Evolutionary conservation across 208 protist genomes (phyloP), one percentile per base, ranked within the genome.

Genomic region (Leishmania gerbilli): DNA sequence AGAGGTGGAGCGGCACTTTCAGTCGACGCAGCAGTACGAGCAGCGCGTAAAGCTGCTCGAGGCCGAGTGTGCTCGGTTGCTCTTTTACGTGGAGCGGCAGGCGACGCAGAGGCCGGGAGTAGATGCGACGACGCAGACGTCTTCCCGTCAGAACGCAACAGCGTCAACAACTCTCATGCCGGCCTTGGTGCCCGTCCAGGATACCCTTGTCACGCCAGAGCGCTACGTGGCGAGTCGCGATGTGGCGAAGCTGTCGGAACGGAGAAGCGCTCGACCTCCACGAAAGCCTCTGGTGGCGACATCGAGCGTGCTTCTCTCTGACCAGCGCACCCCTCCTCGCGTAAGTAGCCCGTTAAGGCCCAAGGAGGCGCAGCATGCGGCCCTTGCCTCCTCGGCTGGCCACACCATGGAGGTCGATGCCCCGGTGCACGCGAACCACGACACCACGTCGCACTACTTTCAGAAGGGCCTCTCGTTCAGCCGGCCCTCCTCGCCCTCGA

Each of bases 11-110:
- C 84, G 84, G 40, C 90, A 94, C 77, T 88, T 90, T 79, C 72
- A 86, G 65, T 86, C 92, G 27, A 83, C 91, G 19, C 80, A 86
- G 64, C 90, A 93, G 84, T 92, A 92, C 86, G 92, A 93, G 77
- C 68, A 88, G 79, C 88, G 83, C 60, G 79, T 93, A 27, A 79
- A 76, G 51, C 60, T 81, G 1, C 65, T 90, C 17, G 88, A 93
- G 82, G 47, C 75, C 42, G 90, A 93, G 80, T 88, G 89, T 65
- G 74, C 83, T 47, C 67, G 77, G 55, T 82, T 90, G 55, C 49
- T 87, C 72, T 67, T 58, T 5, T 60, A 76, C 62, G 53, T 79
- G 51, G 86, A 84, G 77, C 71, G 74, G 24, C 45, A 77, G 74
- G 53, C 74, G 40, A 21, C 55, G 6, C 21, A 17, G 27, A 31